Evolutionary conservation across 2,329 filamentous ascomycete genomes (phyloP).

Genomic region (Pseudogymnoascus sp.): DNA sequence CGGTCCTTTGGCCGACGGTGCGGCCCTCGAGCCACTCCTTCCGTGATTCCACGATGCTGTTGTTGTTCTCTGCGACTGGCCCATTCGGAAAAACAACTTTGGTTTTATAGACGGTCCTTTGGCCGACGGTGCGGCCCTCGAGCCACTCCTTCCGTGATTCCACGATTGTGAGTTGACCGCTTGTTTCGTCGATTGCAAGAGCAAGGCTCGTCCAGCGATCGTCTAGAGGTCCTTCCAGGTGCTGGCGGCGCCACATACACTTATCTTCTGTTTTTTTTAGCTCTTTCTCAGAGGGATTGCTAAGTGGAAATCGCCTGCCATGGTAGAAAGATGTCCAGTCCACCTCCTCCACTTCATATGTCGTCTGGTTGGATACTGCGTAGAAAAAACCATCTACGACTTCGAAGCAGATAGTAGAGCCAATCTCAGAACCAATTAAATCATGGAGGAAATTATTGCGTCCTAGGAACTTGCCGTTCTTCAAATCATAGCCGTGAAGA

Average conservation of each 20-base stretch:
- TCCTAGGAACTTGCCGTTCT: conserved; percentile 31
- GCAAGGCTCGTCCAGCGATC: conserved; percentile 64
- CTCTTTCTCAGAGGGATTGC: conserved; percentile 32
- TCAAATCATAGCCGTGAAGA: conserved; percentile 45
- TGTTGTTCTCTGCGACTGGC: background rate
- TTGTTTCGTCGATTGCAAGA: conserved; percentile 51
- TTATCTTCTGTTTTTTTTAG: conserved; percentile 37
- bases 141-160: conserved; percentile 64
- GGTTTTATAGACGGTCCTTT: conserved; percentile 58
- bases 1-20: conserved; percentile 54
- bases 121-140: conserved; percentile 45
- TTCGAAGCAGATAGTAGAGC: conserved; percentile 62
- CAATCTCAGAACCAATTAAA: conserved; percentile 56
- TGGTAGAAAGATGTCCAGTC: conserved; percentile 64
- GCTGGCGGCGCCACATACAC: conserved; percentile 55
- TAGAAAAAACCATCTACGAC: conserved; percentile 60
- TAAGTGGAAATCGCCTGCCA: conserved; percentile 54
- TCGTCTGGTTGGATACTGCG: conserved; percentile 57
- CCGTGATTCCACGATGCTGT: no score
- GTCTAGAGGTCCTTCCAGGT: conserved; percentile 63
- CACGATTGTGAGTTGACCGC: conserved; percentile 50
- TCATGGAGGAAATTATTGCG: conserved; percentile 45
- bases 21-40: conserved; percentile 55
- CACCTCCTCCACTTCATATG: conserved; percentile 52
- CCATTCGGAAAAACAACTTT: conserved; percentile 37